Base-by-base conservation (phyloP, 2,329 filamentous ascomycete genomes). In the Pleoardoris graminearum region DNA sequence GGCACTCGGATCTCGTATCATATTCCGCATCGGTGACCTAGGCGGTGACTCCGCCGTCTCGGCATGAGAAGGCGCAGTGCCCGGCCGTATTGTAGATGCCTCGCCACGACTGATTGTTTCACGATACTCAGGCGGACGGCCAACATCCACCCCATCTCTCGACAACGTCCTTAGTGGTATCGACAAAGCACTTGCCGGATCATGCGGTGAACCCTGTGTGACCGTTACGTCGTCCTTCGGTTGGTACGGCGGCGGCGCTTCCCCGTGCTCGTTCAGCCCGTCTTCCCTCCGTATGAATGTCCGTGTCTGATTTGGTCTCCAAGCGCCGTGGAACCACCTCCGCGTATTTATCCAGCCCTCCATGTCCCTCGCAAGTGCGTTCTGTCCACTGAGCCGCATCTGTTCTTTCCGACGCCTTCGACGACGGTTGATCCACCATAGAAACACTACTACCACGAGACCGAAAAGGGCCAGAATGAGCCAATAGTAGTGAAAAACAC, bases 191-290 rank as follows among this genome's bases (percentile, higher is more conserved):
- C 19, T 46, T 8, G 47, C 33, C 3, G 51, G 48, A 23, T 55
- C 49, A 1, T 47, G 39, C 16, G 38, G 30, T 7, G 44, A 23
- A 14, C 35, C 42, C n/a, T 57, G 50, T 52, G 50, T 17, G 7
- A 55, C 53, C 38, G 62, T 42, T 51, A 50, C 60, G 12, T 68
- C 62, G 21, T 53, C 58, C 54, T 72, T 74, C 0, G 51, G 74
- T 60, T 62, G 75, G 66, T 88, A 88, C 0, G 85, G 83, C 42
- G 85, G 85, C 44, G 85, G 85, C 8, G 85, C 83, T 67, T 87
- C 84, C 23, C 85, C 85, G 37, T 79, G 70, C 72, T 87, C 85
- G 64, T 88, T 80, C 50, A 87, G 69, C 0, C 85, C 85, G 57
- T 88, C 85, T 39, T 80, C 76, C 11, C 61, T 61, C 25, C 66